Evolutionary conservation across 164 flowering plant genomes (phyloP), one percentile per base, ranked within the genome.

Genomic region (Warburgia ugandensis): DNA sequence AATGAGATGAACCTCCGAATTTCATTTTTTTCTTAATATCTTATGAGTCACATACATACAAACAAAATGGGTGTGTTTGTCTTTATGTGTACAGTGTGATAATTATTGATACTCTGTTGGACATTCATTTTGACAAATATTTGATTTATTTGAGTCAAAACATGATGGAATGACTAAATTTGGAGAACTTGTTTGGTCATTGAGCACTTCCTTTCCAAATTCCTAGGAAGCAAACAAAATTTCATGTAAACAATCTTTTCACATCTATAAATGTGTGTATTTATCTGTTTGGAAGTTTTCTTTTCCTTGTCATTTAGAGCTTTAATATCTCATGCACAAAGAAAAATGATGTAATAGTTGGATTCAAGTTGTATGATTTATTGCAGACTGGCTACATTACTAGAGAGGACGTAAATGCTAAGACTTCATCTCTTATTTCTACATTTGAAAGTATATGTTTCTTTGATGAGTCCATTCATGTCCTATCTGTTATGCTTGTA

Each of bases 111-210:
- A n/a, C 12, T 41, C 11, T 49, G 3, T 56, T 17, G 1, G 59
- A 39, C 29, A 20, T 16, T 21, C 45, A 7, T 50, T 33, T 21
- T 51, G 62, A 58, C 69, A 88, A 94, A 64, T 88, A 28, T 88
- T 88, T 66, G 81, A 77, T 62, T 53, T 83, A 48, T 88, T 88
- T 70, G 94, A 84, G 62, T 29, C 64, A 12, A 83, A 80, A 72
- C 71, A 29, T 10, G 74, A 80, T 58, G 96, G 96, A 23, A 78
- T 79, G n/a, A 84, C 84, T 52, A 84, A 74, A 42, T 88, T 88
- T 56, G 96, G 79, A 25, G 96, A 83, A 35, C 85, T 88, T 63
- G 94, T 88, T 23, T 64, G 83, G 21, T 66, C 88, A 10, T 44
- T 84, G 54, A 67, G 80, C 57, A 40, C 77, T 43, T 88, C 84